These are phyloP conservation scores for Proteromonas lacertae DNA, from an alignment of 352 stramenopile species.

Conservation along the genomic window DNA sequence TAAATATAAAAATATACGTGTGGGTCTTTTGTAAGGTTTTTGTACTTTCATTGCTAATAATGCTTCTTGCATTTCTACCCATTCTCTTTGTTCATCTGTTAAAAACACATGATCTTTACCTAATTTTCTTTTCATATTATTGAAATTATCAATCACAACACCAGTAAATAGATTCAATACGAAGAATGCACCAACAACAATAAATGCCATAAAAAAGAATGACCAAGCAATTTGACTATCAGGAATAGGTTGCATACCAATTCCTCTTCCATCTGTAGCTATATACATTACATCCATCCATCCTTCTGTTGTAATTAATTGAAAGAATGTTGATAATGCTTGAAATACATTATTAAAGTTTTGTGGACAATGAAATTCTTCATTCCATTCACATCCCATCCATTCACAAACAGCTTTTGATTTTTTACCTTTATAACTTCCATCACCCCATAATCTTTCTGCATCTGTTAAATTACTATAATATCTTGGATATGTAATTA, in stretches of 20 bases:
- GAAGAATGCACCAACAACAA: constrained; percentile 50
- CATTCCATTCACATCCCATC: too few relatives aligned
- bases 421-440: too few relatives aligned
- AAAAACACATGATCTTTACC: constrained; percentile 18
- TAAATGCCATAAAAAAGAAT: constrained; percentile 35
- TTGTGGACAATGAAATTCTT: too few relatives aligned
- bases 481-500: too few relatives aligned
- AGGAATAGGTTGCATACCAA: too few relatives aligned
- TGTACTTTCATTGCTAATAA: constrained; percentile 9
- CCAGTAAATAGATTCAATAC: constrained; percentile 51
- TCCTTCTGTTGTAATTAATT: constrained; percentile 36
- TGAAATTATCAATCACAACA: constrained; percentile 62
- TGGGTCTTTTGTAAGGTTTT: constrained; percentile 18
- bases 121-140: constrained; percentile 35
- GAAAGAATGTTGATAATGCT: constrained; percentile 18
- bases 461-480: too few relatives aligned
- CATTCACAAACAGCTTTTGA: too few relatives aligned
- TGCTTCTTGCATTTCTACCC: constrained; percentile 17
- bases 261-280: constrained; percentile 20
- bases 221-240: too few relatives aligned
- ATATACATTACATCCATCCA: constrained; percentile 35
- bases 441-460: too few relatives aligned
- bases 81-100: constrained; percentile 46
- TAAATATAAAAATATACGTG: constrained; percentile 5
- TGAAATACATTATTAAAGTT: too few relatives aligned